Percentiles rank a stretch among this genome's conserved stretches.
Evolutionary conservation across 2,329 filamentous ascomycete species (phyloP).

Genomic region (Chrysoporthe deuterocubensis): DNA sequence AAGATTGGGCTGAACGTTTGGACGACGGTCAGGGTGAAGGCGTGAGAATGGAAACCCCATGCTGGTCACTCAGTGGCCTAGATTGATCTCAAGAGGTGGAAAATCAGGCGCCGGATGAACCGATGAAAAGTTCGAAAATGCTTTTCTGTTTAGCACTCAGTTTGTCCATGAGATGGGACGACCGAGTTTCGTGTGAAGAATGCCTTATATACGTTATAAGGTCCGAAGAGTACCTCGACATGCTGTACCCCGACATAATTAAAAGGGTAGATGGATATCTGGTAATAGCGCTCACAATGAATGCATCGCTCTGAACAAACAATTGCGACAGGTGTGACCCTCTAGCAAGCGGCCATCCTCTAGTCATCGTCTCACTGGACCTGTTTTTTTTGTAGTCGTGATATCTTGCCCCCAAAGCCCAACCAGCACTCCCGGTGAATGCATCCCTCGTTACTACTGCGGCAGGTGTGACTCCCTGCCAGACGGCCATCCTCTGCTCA

Average conservation of each 20-base stretch:
- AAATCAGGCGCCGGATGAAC: too few relatives aligned
- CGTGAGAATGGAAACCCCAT: constrained; percentile 17
- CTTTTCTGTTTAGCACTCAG: neutral
- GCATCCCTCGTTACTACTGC: too few relatives aligned
- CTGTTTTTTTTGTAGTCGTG: neutral
- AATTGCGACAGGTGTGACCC: neutral
- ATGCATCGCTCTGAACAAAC: neutral
- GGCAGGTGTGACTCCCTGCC: neutral
- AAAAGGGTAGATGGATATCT: neutral
- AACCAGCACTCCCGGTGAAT: neutral
- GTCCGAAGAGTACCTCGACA: neutral
- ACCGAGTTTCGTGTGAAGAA: neutral
- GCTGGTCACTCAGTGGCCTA: too few relatives aligned
- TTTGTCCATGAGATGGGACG: neutral
- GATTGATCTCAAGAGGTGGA: too few relatives aligned
- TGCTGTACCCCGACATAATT: neutral
- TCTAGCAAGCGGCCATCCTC: neutral
- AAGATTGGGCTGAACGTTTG: constrained; percentile 63
- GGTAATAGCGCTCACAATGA: constrained; percentile 1
- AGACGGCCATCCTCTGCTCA: neutral
- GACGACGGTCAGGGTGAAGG: constrained; percentile 43
- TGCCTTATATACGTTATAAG: neutral
- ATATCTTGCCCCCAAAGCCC: neutral
- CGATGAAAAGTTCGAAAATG: too few relatives aligned
- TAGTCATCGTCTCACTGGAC: neutral